These are phyloP conservation scores for Lithospermum erythrorhizon DNA, from an alignment of 257 asterid genomes.

Conservation along the genomic window DNA sequence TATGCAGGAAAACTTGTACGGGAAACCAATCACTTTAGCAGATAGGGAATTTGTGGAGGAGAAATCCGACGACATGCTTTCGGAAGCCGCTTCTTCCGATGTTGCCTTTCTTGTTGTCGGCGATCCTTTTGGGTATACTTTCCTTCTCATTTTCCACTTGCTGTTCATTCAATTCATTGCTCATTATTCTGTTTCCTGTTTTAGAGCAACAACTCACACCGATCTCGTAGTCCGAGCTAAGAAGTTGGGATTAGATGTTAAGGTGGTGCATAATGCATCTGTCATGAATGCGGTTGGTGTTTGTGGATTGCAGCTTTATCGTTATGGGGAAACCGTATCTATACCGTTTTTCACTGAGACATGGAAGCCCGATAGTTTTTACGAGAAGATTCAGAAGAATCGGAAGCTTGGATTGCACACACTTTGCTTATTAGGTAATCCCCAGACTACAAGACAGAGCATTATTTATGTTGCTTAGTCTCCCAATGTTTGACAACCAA, in stretches of 20 bases:
- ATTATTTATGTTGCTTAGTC: too few species aligned
- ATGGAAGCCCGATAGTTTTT: conserved; percentile 95
- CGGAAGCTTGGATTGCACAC: conserved; percentile 65
- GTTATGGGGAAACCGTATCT: conserved; percentile 83
- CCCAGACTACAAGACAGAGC: neutral
- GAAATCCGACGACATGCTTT: conserved; percentile 65
- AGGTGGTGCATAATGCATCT: conserved; percentile 88
- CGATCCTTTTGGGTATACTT: conserved; percentile 92
- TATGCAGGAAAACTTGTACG: conserved; percentile 32
- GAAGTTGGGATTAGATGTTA: conserved; percentile 62
- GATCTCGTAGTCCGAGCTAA: conserved; percentile 89
- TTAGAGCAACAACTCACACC: conserved; percentile 88
- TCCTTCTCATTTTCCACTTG: too few species aligned
- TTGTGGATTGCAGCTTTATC: conserved; percentile 87
- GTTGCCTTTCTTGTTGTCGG: conserved; percentile 93
- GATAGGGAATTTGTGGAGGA: conserved; percentile 89
- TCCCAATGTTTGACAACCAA: too few species aligned
- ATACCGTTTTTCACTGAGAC: conserved; percentile 84
- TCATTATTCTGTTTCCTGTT: conserved; percentile 3
- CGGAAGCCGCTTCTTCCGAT: conserved; percentile 56
- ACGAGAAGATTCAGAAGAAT: conserved; percentile 61
- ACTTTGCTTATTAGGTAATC: conserved; percentile 75
- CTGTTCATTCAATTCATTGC: too few species aligned
- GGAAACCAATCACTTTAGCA: conserved; percentile 50
- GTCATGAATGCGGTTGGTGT: conserved; percentile 92